phyloP scores from a whole-genome alignment of 371 early-diverging fungal genomes.

The Mortierella sp. region DNA sequence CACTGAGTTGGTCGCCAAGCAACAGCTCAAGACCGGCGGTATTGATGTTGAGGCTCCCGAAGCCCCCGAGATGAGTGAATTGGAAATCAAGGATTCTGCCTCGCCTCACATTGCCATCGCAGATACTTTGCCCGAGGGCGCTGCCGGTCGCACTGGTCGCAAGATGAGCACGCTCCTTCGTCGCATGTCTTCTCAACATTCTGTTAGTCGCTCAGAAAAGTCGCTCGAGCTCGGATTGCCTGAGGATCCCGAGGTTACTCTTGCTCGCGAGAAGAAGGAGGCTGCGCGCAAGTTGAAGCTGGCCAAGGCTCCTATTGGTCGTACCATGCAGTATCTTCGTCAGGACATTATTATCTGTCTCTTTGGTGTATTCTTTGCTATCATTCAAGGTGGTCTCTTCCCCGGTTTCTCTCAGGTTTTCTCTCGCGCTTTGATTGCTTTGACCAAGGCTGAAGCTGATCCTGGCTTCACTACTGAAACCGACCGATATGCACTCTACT shows the following conservation, averaged over 20 bases:
- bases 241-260: slow-evolving; percentile 25
- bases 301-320: slow-evolving; percentile 60
- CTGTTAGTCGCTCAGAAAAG: slow-evolving; percentile 36
- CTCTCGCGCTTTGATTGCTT: slow-evolving; percentile 49
- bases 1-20: slow-evolving; percentile 55
- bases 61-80: slow-evolving; percentile 1
- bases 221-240: slow-evolving; percentile 20
- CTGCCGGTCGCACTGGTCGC: slow-evolving; percentile 29
- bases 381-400: slow-evolving; percentile 70
- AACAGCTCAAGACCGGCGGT: slow-evolving; percentile 51
- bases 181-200: slow-evolving; percentile 48
- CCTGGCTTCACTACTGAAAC: slow-evolving; percentile 33
- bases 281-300: slow-evolving; percentile 56
- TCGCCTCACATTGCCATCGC: slow-evolving; percentile 36
- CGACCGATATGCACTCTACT: slow-evolving; percentile 59
- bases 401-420: slow-evolving; percentile 71
- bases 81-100: not conserved
- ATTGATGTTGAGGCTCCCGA: slow-evolving; percentile 30
- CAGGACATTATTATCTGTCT: slow-evolving; percentile 48
- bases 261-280: slow-evolving; percentile 54
- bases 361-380: slow-evolving; percentile 52
- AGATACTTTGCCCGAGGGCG: slow-evolving; percentile 12
- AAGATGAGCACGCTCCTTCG: slow-evolving; percentile 33
- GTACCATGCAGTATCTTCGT: slow-evolving; percentile 48
- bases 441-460: slow-evolving; percentile 27